Percentiles rank a stretch among this genome's conserved stretches.
These are phyloP conservation scores for Chrysanthemum seticuspe DNA, from an alignment of 129 eudicot species.

Conservation along the genomic window DNA sequence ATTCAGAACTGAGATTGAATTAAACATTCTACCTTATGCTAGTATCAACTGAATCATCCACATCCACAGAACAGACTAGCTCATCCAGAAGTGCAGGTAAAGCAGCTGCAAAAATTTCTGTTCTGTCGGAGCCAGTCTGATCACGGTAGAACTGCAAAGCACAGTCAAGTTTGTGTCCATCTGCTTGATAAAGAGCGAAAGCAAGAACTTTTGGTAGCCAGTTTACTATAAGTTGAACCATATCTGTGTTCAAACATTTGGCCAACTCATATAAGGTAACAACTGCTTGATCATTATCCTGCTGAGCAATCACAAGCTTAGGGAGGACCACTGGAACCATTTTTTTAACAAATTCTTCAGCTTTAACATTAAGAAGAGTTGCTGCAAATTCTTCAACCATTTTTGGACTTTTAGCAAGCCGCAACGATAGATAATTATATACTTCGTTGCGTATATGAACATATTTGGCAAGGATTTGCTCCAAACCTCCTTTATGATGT, in stretches of 20 bases:
- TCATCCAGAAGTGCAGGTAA: slow-evolving; percentile 86
- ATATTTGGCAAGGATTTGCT: slow-evolving; percentile 55
- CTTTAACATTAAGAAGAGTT: slow-evolving; percentile 68
- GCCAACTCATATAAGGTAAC: slow-evolving; percentile 61
- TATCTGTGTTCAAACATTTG: slow-evolving; percentile 59
- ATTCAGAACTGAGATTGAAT: neutral
- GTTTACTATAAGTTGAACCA: slow-evolving; percentile 66
- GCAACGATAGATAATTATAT: slow-evolving; percentile 62
- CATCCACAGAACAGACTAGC: slow-evolving; percentile 80
- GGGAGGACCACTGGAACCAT: slow-evolving; percentile 95
- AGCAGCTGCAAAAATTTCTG: slow-evolving; percentile 88
- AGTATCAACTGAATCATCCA: slow-evolving; percentile 60
- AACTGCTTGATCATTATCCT: slow-evolving; percentile 58
- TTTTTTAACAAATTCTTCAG: slow-evolving; percentile 63
- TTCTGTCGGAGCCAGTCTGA: slow-evolving; percentile 63
- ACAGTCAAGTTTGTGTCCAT: slow-evolving; percentile 53
- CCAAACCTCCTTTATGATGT: slow-evolving; percentile 75
- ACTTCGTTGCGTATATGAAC: slow-evolving; percentile 56
- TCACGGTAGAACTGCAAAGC: slow-evolving; percentile 81
- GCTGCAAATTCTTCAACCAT: slow-evolving; percentile 89
- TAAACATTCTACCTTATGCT: slow-evolving; percentile 57
- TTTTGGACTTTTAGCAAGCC: slow-evolving; percentile 62
- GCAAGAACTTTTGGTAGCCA: slow-evolving; percentile 96
- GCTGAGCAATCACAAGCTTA: slow-evolving; percentile 69
- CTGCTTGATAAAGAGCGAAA: slow-evolving; percentile 83